A percentile compares a stretch with the other conserved stretches of the same genome.
phyloP scores from a whole-genome alignment of 306 rosid genomes.

The Lablab purpureus region DNA sequence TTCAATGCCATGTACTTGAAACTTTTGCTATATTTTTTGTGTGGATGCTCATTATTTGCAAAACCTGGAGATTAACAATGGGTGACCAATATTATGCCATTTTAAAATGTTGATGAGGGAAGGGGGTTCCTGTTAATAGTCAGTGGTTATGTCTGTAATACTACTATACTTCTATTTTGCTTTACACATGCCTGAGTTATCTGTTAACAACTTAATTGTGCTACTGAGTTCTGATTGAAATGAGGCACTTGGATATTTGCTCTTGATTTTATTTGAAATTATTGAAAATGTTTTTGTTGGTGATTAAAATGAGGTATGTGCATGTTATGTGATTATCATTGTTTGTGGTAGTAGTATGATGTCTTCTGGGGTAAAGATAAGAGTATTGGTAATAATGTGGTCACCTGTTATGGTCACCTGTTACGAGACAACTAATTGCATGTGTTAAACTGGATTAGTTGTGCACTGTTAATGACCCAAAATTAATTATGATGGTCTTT shows the following conservation, averaged over 20 bases:
- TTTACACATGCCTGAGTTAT: not conserved
- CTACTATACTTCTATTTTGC: not conserved
- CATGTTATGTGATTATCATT: not conserved
- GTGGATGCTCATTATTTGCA: not conserved
- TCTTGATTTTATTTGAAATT: constrained; percentile 1
- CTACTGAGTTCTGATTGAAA: not conserved
- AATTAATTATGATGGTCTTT: not conserved
- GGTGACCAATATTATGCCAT: not conserved
- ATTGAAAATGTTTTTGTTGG: not conserved
- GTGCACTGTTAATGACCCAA: constrained; percentile 9
- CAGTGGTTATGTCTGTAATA: not conserved
- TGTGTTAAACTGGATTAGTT: not conserved
- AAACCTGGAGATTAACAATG: constrained; percentile 23
- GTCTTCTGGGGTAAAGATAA: not conserved
- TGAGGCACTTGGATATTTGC: constrained; percentile 2
- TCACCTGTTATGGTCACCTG: no score
- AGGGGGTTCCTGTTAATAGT: not conserved
- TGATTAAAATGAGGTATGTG: not conserved
- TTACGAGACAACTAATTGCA: not conserved
- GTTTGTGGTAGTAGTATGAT: constrained; percentile 14
- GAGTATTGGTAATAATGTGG: constrained; percentile 12
- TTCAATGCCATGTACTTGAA: not conserved
- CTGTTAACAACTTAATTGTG: constrained; percentile 23
- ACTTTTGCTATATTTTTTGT: not conserved
- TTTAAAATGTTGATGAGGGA: not conserved